Evolutionary conservation across 345 rosid species (phyloP).

Genomic region (Punica granatum): DNA sequence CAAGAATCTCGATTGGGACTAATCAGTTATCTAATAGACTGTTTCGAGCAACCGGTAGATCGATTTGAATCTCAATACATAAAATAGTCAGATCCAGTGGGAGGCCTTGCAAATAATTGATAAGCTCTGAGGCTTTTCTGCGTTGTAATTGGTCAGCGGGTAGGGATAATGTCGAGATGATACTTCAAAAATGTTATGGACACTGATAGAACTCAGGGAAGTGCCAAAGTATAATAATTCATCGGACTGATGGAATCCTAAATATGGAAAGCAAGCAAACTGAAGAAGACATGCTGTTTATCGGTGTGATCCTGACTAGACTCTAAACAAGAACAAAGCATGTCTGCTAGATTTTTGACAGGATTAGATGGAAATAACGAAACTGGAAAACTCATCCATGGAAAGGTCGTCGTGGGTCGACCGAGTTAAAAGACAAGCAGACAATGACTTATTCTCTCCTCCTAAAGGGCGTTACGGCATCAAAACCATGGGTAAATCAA

Average conservation of each 20-base stretch:
- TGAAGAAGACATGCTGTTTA: neutral
- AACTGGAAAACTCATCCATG: neutral
- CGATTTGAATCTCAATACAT: neutral
- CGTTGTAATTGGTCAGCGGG: too few species aligned
- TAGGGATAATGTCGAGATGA: too few species aligned
- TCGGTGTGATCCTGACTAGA: conserved; percentile 5
- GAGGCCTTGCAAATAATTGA: too few species aligned
- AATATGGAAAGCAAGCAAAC: neutral
- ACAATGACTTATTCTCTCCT: neutral
- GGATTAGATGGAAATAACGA: neutral
- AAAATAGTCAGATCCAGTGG: too few species aligned
- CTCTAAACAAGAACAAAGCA: conserved; percentile 2
- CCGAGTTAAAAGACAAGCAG: neutral
- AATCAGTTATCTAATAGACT: neutral
- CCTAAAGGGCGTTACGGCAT: neutral
- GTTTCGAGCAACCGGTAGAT: neutral
- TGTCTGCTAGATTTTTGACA: conserved; percentile 10
- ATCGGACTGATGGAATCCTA: neutral
- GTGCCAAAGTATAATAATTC: neutral
- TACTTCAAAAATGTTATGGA: too few species aligned
- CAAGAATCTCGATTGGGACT: neutral
- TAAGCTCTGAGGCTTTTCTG: too few species aligned
- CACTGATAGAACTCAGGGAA: neutral
- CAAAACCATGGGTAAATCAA: neutral
- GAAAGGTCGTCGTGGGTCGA: neutral